A percentile compares a stretch with the other conserved stretches of the same genome.
These are phyloP conservation scores for Wickerhamomyces rabaulensis DNA, from an alignment of 805 yeast species.

Conservation along the genomic window DNA sequence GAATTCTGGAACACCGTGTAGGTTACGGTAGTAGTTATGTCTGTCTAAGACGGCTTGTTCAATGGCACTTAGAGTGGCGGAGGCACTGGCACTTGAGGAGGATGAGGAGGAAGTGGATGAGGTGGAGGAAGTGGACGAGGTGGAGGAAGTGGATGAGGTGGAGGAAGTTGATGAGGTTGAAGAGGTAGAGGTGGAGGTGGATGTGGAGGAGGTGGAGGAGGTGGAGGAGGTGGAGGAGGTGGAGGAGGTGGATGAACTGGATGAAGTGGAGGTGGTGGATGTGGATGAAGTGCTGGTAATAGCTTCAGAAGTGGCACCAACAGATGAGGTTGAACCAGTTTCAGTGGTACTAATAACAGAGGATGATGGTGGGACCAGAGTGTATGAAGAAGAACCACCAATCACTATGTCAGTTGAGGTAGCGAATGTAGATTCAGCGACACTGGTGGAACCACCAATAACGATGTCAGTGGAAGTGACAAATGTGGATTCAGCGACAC, in stretches of 20 bases:
- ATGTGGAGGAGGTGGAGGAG: slow-evolving; percentile 2
- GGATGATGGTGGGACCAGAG: no score
- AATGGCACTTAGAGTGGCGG: slow-evolving; percentile 24
- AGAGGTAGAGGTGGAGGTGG: slow-evolving; percentile 1
- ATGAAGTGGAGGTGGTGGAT: slow-evolving; percentile 6
- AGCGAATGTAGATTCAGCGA: no score
- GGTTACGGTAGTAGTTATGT: slow-evolving; percentile 47
- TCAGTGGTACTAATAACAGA: not conserved
- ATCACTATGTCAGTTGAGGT: no score
- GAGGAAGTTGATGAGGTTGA: slow-evolving; percentile 9
- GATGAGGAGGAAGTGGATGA: slow-evolving; percentile 12
- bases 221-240: slow-evolving; percentile 2
- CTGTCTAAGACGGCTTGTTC: slow-evolving; percentile 38
- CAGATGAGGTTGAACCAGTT: not conserved
- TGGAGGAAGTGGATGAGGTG: slow-evolving; percentile 7
- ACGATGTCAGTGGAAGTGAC: not conserved
- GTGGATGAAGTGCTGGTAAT: not conserved
- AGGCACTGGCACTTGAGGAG: slow-evolving; percentile 14
- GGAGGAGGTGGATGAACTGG: slow-evolving; percentile 5
- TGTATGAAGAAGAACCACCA: no score
- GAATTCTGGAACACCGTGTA: slow-evolving; percentile 39
- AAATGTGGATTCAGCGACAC: not conserved
- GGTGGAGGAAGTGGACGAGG: slow-evolving; percentile 9
- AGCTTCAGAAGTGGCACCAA: not conserved
- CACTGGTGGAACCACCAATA: no score